Evolutionary conservation across 306 rosid genomes (phyloP), one percentile per base, ranked within the genome.

Genomic region (Oemleria cerasiformis): DNA sequence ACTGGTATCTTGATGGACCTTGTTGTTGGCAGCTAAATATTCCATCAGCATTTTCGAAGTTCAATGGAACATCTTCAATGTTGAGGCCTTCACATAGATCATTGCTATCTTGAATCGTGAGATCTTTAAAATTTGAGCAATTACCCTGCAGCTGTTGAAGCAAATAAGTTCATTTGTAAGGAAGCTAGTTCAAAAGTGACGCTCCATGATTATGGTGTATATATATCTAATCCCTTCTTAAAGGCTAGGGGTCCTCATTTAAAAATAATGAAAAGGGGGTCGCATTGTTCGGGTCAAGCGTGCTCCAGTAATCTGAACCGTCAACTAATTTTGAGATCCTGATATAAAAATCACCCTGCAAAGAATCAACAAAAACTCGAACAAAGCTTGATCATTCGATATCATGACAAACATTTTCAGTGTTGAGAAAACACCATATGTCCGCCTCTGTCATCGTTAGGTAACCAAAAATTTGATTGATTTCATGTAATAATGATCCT

Each of bases 81-180:
- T 88, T 82, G 57, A 87, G 75, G 66, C 77, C 87, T 49, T 84
- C 85, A 68, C 82, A 86, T 25, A 87, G 70, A 68, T 77, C 86
- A 67, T 78, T 65, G 44, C 74, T 79, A 53, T 84, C 86, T 41
- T 69, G 80, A 54, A 83, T 73, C 45, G 58, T 84, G 39, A 78
- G 68, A 75, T 92, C 84, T 77, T 84, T 83, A 13, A 82, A 71
- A 82, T 74, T 73, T 8, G 79, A 58, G 70, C 77, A 75, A 42
- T 30, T 30, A 30, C 84, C 89, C 86, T 87, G 88, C 19, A 80
- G 39, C 55, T 39, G 17, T 19, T 36, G 25, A 38, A 17, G 20
- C 51, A 47, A 47, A 14, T 17, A 66, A 38, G 9, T 11, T 59
- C n/a, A 61, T n/a, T 61, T 38, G 3, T 10, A 38, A 15, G 65